Evolutionary conservation across 2,329 filamentous ascomycete species (phyloP).

Genomic region (Aspergillus spinulosporus): DNA sequence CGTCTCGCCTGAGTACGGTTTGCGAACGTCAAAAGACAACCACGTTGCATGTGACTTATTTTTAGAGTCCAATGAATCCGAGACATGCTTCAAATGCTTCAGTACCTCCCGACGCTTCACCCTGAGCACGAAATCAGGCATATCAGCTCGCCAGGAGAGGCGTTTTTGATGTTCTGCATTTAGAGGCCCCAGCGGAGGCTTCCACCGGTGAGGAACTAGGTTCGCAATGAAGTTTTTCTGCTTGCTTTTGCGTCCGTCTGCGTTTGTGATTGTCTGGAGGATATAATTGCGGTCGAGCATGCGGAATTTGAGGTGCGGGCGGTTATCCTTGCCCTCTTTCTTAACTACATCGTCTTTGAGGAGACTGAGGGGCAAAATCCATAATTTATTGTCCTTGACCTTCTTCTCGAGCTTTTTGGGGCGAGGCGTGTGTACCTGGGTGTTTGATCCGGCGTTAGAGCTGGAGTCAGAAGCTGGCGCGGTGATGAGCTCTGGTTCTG

Average conservation of each 20-base stretch:
- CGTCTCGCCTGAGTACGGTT: conserved; percentile 20
- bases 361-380: conserved; percentile 37
- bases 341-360: conserved; percentile 33
- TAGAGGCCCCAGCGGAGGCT: conserved; percentile 33
- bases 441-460: neutral
- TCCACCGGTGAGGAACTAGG: conserved; percentile 39
- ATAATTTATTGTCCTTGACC: conserved; percentile 22
- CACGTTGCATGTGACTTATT: conserved; percentile 29
- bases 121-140: conserved; percentile 44
- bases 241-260: conserved; percentile 11
- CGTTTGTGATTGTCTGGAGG: conserved; percentile 23
- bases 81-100: conserved; percentile 39
- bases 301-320: conserved; percentile 27
- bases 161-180: conserved; percentile 28
- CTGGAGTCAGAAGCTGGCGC: neutral
- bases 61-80: conserved; percentile 21
- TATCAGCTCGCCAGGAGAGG: conserved; percentile 51
- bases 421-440: neutral
- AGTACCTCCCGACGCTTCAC: conserved; percentile 39
- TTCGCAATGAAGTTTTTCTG: conserved; percentile 20
- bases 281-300: conserved; percentile 31
- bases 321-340: neutral
- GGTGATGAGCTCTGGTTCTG: neutral
- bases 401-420: neutral
- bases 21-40: conserved; percentile 25